Conservation (phyloP, 2,329 filamentous ascomycete species). For the Hirsutella minnesotensis region DNA sequence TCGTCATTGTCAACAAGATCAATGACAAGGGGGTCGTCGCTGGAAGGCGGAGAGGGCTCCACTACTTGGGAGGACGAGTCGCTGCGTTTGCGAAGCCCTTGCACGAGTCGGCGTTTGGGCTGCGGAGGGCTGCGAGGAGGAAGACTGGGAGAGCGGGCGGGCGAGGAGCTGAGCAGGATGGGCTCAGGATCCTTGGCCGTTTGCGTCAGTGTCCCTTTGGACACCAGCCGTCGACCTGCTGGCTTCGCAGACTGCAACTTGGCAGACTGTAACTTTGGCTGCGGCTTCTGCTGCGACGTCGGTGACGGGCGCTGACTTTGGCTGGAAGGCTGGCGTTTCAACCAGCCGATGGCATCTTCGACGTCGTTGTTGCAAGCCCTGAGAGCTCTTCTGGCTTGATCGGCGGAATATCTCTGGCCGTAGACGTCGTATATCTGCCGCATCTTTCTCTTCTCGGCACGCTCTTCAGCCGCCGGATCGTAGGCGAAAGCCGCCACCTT, state of each 20-base stretch:
- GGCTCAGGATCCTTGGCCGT: conserved; percentile 5
- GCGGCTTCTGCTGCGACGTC: too few relatives aligned
- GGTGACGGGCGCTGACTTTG: background rate
- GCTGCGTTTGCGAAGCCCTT: conserved; percentile 19
- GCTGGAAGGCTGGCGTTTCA: conserved; percentile 10
- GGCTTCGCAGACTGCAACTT: conserved; percentile 9
- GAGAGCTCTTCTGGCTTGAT: conserved; percentile 21
- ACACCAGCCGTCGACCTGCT: conserved; percentile 16
- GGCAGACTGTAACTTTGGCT: background rate
- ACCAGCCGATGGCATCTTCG: conserved; percentile 21
- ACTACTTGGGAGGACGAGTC: conserved; percentile 12
- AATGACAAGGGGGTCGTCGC: conserved; percentile 22
- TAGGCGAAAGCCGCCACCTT: conserved; percentile 31
- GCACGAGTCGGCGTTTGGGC: conserved; percentile 21
- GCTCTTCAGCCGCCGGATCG: conserved; percentile 31
- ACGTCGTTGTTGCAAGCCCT: conserved; percentile 19
- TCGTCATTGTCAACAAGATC: conserved; percentile 27
- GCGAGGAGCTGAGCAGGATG: conserved; percentile 9
- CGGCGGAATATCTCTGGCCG: conserved; percentile 16
- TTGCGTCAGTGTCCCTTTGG: conserved; percentile 16
- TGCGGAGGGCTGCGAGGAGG: too few relatives aligned
- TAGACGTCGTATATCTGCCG: conserved; percentile 25
- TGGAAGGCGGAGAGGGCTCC: conserved; percentile 14
- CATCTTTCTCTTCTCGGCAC: conserved; percentile 20
- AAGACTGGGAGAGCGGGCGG: conserved; percentile 13